These are phyloP conservation scores for Boletus smithii DNA, from an alignment of 1,284 basidiomycete genomes.

Conservation along the genomic window DNA sequence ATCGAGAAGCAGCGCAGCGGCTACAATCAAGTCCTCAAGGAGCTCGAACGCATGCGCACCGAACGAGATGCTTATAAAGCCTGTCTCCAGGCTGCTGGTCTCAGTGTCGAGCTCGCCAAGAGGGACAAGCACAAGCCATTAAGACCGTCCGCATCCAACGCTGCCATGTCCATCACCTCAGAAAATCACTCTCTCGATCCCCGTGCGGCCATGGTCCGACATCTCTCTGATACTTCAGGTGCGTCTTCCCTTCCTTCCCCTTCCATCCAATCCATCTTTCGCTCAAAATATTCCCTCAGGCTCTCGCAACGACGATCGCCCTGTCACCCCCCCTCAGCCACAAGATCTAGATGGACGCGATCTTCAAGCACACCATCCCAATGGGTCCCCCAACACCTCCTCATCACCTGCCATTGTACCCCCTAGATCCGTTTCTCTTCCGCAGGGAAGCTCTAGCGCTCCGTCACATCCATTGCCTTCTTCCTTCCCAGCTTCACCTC, in stretches of 20 bases:
- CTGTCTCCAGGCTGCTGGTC: constrained; percentile 44
- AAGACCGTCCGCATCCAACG: constrained; percentile 26
- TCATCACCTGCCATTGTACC: constrained; percentile 44
- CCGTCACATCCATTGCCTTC: constrained; percentile 31
- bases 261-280: constrained; percentile 14
- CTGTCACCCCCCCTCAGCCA: constrained; percentile 38
- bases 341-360: constrained; percentile 36
- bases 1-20: constrained; percentile 82
- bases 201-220: constrained; percentile 35
- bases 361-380: constrained; percentile 31
- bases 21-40: constrained; percentile 71
- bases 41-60: constrained; percentile 73
- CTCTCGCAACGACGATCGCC: constrained; percentile 23
- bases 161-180: constrained; percentile 21
- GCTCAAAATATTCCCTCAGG: constrained; percentile 25
- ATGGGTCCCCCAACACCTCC: constrained; percentile 9
- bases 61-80: constrained; percentile 72
- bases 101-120: constrained; percentile 26
- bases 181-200: constrained; percentile 27
- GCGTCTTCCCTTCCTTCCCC: constrained; percentile 28
- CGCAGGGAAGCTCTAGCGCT: constrained; percentile 19
- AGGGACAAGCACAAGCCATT: constrained; percentile 31
- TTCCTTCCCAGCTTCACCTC: constrained; percentile 10
- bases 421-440: constrained; percentile 38
- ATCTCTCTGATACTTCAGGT: constrained; percentile 57